Evolutionary conservation across 108 stramenopile species (phyloP), one percentile per base, ranked within the genome.

Genomic region (Epithemia pelagica): DNA sequence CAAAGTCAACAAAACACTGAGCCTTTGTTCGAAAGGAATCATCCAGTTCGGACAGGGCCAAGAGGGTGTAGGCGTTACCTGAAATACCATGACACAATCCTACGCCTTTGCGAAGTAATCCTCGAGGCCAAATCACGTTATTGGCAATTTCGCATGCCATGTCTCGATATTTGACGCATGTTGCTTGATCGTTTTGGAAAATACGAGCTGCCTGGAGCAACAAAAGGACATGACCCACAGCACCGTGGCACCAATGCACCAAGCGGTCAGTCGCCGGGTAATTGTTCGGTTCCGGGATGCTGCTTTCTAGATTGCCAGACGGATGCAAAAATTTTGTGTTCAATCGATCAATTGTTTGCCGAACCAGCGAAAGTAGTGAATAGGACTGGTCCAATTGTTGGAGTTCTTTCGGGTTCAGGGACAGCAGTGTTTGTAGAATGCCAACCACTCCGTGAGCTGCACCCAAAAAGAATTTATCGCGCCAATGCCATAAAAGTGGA

Each of bases 191-290:
- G 15, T 46, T 46, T 22, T 72, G 69, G 61, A 72, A 86, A 0
- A 88, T 81, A 61, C 82, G 81, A 37, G 72, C 59, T 1, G 85
- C 81, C 64, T 79, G 69, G 2, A 74, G 55, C 27, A 88, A 73
- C 28, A 85, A 64, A 33, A 87, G 71, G 24, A 85, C 65, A 22
- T 84, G 76, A 22, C 87, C 87, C 15, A 81, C 76, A 0, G 84
- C 78, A 15, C 89, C 92, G 61, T 90, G 89, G 55, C 84, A 85
- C 82, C 86, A 85, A 52, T 90, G 87, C 3, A 90, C 88, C 27
- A 89, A 69, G 24, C 70, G 61, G 68, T 81, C 84, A 5, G 37
- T 46, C 15, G 10, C 37, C 37, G 37, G 37, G 15, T 5, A 15
- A 46, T 5, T 46, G 20, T 69, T 58, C 54, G 52, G 51, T 31